Percentiles rank a stretch among this genome's conserved stretches.
Evolutionary conservation across 2,329 filamentous ascomycete species (phyloP).

Genomic region (Xylariaceae sp.): DNA sequence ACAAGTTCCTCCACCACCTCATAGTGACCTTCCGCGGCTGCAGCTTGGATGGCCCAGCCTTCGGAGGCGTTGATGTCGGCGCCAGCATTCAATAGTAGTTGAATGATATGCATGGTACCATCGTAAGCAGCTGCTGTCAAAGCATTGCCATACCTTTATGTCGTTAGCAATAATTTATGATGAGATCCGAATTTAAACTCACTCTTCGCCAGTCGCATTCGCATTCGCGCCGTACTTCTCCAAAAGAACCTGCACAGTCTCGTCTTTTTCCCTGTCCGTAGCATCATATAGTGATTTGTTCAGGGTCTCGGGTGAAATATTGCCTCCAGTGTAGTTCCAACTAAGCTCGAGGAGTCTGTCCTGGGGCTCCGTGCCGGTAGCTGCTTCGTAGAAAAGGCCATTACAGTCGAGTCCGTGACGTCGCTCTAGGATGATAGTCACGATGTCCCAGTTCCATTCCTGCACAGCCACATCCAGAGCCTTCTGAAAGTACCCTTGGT

Average conservation of each 20-base stretch:
- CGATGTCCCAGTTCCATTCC: conserved; percentile 35
- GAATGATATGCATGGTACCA: conserved; percentile 28
- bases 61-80: conserved; percentile 30
- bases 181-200: conserved; percentile 11
- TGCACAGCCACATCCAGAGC: conserved; percentile 29
- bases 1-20: conserved; percentile 32
- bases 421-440: conserved; percentile 30
- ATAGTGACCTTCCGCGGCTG: conserved; percentile 30
- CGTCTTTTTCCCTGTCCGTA: conserved; percentile 33
- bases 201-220: conserved; percentile 36
- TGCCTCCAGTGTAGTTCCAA: conserved; percentile 33
- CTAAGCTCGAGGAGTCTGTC: conserved; percentile 31
- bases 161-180: not conserved
- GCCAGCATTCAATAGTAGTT: conserved; percentile 28
- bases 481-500: conserved; percentile 25
- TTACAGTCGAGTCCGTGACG: conserved; percentile 31
- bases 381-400: conserved; percentile 28
- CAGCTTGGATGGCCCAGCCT: conserved; percentile 35
- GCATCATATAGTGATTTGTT: conserved; percentile 34
- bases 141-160: conserved; percentile 29
- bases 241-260: conserved; percentile 33
- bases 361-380: conserved; percentile 29
- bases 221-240: conserved; percentile 30
- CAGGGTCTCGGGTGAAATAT: conserved; percentile 27
- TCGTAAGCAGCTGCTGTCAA: conserved; percentile 36